Evolutionary conservation across 106 monocot genomes (phyloP).

Genomic region (Agapanthus africanus): DNA sequence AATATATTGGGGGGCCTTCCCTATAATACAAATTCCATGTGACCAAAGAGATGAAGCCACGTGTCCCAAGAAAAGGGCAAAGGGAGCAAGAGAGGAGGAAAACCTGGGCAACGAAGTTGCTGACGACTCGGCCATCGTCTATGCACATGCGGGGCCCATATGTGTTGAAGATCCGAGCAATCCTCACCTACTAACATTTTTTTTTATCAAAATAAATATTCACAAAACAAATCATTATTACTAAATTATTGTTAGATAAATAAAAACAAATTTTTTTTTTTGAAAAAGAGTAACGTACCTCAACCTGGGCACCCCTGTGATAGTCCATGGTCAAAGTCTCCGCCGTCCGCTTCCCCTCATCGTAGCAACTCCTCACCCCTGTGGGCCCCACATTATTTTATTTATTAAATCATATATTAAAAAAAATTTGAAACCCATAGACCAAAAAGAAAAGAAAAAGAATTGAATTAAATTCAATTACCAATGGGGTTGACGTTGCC

Average conservation of each 20-base stretch:
- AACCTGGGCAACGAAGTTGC: conserved; percentile 94
- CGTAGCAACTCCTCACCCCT: conserved; percentile 15
- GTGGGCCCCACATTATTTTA: too few relatives aligned
- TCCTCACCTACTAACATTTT: conserved; percentile 47
- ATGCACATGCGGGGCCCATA: conserved; percentile 97
- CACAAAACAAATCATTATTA: too few relatives aligned
- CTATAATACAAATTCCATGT: too few relatives aligned
- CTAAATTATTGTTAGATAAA: too few relatives aligned
- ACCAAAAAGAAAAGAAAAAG: too few relatives aligned
- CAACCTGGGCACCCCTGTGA: conserved; percentile 11
- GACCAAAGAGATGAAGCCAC: too few relatives aligned
- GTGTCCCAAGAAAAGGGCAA: too few relatives aligned
- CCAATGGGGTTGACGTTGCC: conserved; percentile 96
- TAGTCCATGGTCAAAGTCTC: conserved; percentile 18
- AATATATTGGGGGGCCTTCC: too few relatives aligned
- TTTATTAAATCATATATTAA: too few relatives aligned
- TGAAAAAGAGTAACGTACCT: not conserved
- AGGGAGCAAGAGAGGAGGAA: not conserved
- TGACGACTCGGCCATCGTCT: conserved; percentile 89
- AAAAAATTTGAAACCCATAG: too few relatives aligned
- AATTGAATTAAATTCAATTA: conserved; percentile 23
- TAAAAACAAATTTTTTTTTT: too few relatives aligned
- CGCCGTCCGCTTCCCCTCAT: conserved; percentile 12
- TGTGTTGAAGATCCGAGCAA: conserved; percentile 94
- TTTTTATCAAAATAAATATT: not conserved